Evolutionary conservation across 2,329 filamentous ascomycete genomes (phyloP).

Genomic region (Dendrostoma leiphaemia): DNA sequence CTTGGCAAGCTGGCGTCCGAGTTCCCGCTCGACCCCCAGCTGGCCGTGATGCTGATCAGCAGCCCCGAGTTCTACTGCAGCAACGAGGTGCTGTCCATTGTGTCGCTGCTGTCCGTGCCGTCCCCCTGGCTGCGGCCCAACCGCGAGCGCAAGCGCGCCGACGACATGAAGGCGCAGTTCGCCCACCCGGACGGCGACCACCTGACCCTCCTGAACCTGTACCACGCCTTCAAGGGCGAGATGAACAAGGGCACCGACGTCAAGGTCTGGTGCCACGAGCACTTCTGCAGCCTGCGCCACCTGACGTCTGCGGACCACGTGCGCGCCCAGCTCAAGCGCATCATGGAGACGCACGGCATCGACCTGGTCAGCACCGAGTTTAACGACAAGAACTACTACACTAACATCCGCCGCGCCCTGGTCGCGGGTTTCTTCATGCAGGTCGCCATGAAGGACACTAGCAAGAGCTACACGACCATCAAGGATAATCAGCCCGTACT

Average conservation of each 20-base stretch:
- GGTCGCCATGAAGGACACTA: conserved; percentile 89
- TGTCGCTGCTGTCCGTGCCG: conserved; percentile 88
- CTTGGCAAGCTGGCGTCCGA: conserved; percentile 88
- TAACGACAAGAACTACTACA: conserved; percentile 96
- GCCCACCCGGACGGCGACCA: conserved; percentile 93
- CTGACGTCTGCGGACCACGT: conserved; percentile 93
- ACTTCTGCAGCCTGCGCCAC: conserved; percentile 87
- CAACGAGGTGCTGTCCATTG: conserved; percentile 95
- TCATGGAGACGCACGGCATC: conserved; percentile 91
- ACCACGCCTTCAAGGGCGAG: conserved; percentile 90
- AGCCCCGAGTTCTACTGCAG: conserved; percentile 98
- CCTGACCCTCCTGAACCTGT: conserved; percentile 93
- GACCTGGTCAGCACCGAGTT: conserved; percentile 87
- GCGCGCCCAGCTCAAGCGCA: conserved; percentile 83
- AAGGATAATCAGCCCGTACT: conserved; percentile 95
- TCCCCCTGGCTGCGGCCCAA: conserved; percentile 90
- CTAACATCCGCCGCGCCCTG: conserved; percentile 89
- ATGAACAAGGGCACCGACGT: conserved; percentile 64
- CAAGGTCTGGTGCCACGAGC: conserved; percentile 94
- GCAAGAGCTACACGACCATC: conserved; percentile 91
- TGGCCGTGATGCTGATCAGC: conserved; percentile 97
- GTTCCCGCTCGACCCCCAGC: conserved; percentile 88
- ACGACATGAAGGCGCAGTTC: conserved; percentile 96
- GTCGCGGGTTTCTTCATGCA: conserved; percentile 99
- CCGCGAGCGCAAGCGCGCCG: conserved; percentile 81